phyloP scores from a whole-genome alignment of 805 yeast species.

The Kodamaea leandrae region DNA sequence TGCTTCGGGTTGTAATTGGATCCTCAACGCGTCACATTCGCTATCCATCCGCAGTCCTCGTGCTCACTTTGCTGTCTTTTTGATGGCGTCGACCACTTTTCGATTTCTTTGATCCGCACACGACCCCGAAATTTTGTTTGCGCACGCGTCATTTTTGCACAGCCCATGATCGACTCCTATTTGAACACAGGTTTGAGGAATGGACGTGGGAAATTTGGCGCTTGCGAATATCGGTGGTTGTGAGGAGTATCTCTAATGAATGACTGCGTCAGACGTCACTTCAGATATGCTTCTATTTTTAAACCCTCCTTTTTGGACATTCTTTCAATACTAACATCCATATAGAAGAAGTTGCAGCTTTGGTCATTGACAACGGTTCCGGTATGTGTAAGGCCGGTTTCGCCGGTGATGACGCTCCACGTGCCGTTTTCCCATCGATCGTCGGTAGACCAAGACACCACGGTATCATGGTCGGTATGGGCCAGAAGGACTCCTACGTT shows the following conservation, averaged over 20 bases:
- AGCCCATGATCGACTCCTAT: too few species aligned
- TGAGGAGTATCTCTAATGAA: too few species aligned
- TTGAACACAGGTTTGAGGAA: too few species aligned
- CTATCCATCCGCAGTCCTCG: not conserved
- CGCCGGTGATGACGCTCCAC: slow-evolving; percentile 99
- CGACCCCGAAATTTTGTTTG: slow-evolving; percentile 8
- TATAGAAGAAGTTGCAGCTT: slow-evolving; percentile 49
- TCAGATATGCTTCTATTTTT: too few species aligned
- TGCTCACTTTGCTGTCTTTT: not conserved
- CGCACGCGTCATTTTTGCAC: not conserved
- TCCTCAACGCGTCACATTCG: not conserved
- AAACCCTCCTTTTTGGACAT: slow-evolving; percentile 5
- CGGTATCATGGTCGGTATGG: slow-evolving; percentile 99
- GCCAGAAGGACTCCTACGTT: slow-evolving; percentile 99
- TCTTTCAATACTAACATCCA: slow-evolving; percentile 31
- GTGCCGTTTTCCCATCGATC: slow-evolving; percentile 99
- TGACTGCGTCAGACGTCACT: too few species aligned
- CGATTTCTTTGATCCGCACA: slow-evolving; percentile 6
- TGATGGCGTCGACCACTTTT: not conserved
- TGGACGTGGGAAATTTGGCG: too few species aligned
- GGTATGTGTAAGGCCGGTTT: slow-evolving; percentile 99
- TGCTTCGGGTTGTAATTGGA: too few species aligned
- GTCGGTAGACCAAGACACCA: slow-evolving; percentile 99
- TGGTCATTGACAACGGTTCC: slow-evolving; percentile 99
- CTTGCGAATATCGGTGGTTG: too few species aligned